phyloP scores from a whole-genome alignment of 1,284 basidiomycete genomes.

The Moesziomyces parantarcticus region DNA sequence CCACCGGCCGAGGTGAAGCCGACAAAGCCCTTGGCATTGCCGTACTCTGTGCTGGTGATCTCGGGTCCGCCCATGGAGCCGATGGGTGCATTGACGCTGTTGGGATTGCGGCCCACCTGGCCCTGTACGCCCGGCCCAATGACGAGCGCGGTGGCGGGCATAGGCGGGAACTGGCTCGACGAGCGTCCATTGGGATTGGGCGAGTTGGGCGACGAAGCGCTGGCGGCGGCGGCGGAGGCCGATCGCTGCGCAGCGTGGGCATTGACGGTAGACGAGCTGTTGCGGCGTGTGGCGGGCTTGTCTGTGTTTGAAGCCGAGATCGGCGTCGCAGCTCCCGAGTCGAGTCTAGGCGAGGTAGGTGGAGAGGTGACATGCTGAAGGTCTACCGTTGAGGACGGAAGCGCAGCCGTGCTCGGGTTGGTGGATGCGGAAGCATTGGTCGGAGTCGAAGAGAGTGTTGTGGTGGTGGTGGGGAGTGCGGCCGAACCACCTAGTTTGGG shows the following conservation, averaged over 20 bases:
- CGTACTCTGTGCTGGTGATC: conserved; percentile 32
- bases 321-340: conserved; percentile 17
- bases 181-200: conserved; percentile 31
- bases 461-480: conserved; percentile 1
- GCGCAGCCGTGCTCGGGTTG: conserved; percentile 27
- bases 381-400: conserved; percentile 27
- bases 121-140: conserved; percentile 64
- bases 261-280: conserved; percentile 22
- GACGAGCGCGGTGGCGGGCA: conserved; percentile 60
- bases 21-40: conserved; percentile 54
- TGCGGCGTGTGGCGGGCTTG: conserved; percentile 7
- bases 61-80: conserved; percentile 34
- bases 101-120: conserved; percentile 41
- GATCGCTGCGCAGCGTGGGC: conserved; percentile 20
- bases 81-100: conserved; percentile 33
- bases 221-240: conserved; percentile 5
- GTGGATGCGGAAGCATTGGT: conserved; percentile 1
- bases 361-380: conserved; percentile 24
- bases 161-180: conserved; percentile 22
- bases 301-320: conserved; percentile 4
- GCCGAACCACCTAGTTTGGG: conserved; percentile 26
- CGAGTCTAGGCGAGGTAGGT: conserved; percentile 30
- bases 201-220: conserved; percentile 30
- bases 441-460: conserved; percentile 1
- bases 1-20: conserved; percentile 53